Percentiles rank a stretch among this genome's conserved stretches.
These are phyloP conservation scores for Crucibulum laeve DNA, from an alignment of 768 basidiomycete genomes.

Conservation along the genomic window DNA sequence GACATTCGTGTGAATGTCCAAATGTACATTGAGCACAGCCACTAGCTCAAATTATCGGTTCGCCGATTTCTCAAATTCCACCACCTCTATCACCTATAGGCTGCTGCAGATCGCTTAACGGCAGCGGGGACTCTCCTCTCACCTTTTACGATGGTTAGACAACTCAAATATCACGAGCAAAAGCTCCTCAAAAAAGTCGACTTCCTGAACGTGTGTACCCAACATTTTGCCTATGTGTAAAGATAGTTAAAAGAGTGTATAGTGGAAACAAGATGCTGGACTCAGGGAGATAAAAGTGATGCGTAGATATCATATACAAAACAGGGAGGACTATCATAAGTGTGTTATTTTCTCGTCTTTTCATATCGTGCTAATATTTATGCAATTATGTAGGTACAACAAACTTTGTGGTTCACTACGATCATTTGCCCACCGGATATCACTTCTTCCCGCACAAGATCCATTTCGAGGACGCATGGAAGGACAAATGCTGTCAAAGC, in stretches of 20 bases:
- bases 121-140: too few species aligned
- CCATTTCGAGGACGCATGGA: conserved; percentile 85
- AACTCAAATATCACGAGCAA: conserved; percentile 95
- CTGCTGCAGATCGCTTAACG: too few species aligned
- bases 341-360: conserved; percentile 21
- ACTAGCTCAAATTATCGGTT: too few species aligned
- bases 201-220: conserved; percentile 75
- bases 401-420: conserved; percentile 87
- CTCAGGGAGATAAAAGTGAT: conserved; percentile 90
- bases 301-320: conserved; percentile 92
- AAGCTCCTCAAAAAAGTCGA: conserved; percentile 95
- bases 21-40: too few species aligned
- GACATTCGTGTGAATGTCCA: too few species aligned
- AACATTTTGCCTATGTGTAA: neutral
- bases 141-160: conserved; percentile 64
- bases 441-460: conserved; percentile 85
- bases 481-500: conserved; percentile 82
- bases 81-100: too few species aligned
- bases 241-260: conserved; percentile 9
- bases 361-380: neutral
- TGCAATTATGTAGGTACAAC: conserved; percentile 64
- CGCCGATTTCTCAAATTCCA: too few species aligned
- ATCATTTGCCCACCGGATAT: conserved; percentile 80
- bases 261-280: conserved; percentile 98
- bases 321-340: conserved; percentile 94